Evolutionary conservation across 176 grass and related monocot genomes (phyloP).

Genomic region (Rhynchospora tenuis): DNA sequence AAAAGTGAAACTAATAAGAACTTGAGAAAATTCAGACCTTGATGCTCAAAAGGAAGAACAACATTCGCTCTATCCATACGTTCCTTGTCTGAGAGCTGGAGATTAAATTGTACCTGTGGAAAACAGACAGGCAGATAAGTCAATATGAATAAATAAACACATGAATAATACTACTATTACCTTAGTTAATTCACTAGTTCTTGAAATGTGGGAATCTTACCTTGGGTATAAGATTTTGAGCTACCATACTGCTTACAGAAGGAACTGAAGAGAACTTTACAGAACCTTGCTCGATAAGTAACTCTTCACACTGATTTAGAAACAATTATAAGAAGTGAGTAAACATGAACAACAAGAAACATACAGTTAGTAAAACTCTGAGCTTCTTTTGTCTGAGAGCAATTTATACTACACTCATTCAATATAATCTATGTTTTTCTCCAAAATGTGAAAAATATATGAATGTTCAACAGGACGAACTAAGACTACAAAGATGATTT

Average conservation of each 20-base stretch:
- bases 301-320: constrained; percentile 49
- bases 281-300: constrained; percentile 51
- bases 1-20: background rate
- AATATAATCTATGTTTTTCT: background rate
- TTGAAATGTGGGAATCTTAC: constrained; percentile 32
- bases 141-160: background rate
- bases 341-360: background rate
- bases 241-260: constrained; percentile 45
- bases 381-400: background rate
- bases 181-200: background rate
- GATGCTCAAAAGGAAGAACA: constrained; percentile 94
- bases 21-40: constrained; percentile 39
- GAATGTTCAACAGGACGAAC: background rate
- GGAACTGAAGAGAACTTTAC: constrained; percentile 49
- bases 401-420: background rate
- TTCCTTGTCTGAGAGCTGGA: constrained; percentile 87
- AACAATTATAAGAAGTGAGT: background rate
- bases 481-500: background rate
- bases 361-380: background rate
- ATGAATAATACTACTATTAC: background rate
- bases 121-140: constrained; percentile 20
- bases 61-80: constrained; percentile 72
- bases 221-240: constrained; percentile 78
- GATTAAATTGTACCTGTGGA: constrained; percentile 83
- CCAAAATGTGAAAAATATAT: background rate